phyloP scores from a whole-genome alignment of 2,329 filamentous ascomycete species.

The Fusarium sp. region DNA sequence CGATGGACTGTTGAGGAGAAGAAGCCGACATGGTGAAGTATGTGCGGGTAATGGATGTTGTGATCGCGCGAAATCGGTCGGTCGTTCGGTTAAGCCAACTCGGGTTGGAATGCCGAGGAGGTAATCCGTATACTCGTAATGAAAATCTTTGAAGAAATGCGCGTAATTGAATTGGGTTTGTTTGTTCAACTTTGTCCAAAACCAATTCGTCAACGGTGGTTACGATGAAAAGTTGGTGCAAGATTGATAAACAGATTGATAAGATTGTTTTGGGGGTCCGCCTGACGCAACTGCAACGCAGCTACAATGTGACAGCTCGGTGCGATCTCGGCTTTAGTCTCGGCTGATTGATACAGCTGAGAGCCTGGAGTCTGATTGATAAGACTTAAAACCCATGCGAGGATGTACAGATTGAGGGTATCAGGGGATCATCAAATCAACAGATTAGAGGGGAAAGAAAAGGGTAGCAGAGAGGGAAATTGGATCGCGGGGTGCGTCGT shows the following conservation, averaged over 20 bases:
- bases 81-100: conserved; percentile 35
- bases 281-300: conserved; percentile 18
- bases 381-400: conserved; percentile 21
- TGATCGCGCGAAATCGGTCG: conserved; percentile 35
- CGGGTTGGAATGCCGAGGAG: conserved; percentile 47
- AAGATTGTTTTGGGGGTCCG: conserved; percentile 28
- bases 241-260: conserved; percentile 35
- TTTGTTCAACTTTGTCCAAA: neutral
- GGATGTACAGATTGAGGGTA: conserved; percentile 2
- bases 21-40: conserved; percentile 43
- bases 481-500: conserved; percentile 44
- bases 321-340: conserved; percentile 37
- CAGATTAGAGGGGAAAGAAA: conserved; percentile 14
- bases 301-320: conserved; percentile 20
- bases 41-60: conserved; percentile 20
- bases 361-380: conserved; percentile 24
- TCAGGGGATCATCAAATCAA: conserved; percentile 11
- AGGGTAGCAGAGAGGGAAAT: conserved; percentile 36
- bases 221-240: neutral
- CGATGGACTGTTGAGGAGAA: conserved; percentile 32
- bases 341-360: conserved; percentile 22
- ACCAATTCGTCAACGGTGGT: conserved; percentile 12
- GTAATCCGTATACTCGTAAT: neutral
- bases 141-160: neutral
- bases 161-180: neutral